Conservation (phyloP, 768 basidiomycete genomes). For the Hortiboletus campestris region DNA sequence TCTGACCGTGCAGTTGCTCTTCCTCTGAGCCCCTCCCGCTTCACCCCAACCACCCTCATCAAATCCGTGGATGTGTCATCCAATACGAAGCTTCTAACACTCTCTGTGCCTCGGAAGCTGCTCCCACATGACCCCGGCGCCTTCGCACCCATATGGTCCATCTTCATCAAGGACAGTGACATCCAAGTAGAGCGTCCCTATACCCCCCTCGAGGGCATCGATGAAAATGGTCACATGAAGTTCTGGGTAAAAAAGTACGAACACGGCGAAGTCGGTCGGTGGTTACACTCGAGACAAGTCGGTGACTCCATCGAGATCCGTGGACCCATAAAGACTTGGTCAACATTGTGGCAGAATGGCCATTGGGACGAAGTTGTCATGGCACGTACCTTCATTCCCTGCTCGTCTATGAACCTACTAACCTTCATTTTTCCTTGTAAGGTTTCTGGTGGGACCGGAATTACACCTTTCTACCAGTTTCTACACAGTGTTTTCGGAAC, state of each 20-base stretch:
- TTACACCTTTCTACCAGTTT: slow-evolving; percentile 83
- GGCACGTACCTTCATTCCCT: slow-evolving; percentile 38
- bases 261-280: slow-evolving; percentile 77
- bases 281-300: slow-evolving; percentile 68
- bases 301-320: slow-evolving; percentile 75
- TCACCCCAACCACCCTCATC: slow-evolving; percentile 60
- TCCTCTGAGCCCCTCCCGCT: slow-evolving; percentile 44
- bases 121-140: slow-evolving; percentile 24
- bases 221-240: slow-evolving; percentile 60
- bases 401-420: neutral
- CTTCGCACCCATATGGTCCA: slow-evolving; percentile 61
- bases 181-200: slow-evolving; percentile 87
- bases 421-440: slow-evolving; percentile 28
- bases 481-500: slow-evolving; percentile 52
- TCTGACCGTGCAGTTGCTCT: slow-evolving; percentile 46
- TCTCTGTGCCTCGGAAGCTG: slow-evolving; percentile 50
- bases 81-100: slow-evolving; percentile 61
- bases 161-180: slow-evolving; percentile 83
- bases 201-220: slow-evolving; percentile 74
- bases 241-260: slow-evolving; percentile 84
- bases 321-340: slow-evolving; percentile 72
- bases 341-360: slow-evolving; percentile 40
- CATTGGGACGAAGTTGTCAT: slow-evolving; percentile 80
- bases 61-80: slow-evolving; percentile 51
- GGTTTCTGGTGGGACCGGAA: slow-evolving; percentile 88